Conservation (phyloP, 2,329 filamentous ascomycete species). For the Cucurbitaria berberidis region DNA sequence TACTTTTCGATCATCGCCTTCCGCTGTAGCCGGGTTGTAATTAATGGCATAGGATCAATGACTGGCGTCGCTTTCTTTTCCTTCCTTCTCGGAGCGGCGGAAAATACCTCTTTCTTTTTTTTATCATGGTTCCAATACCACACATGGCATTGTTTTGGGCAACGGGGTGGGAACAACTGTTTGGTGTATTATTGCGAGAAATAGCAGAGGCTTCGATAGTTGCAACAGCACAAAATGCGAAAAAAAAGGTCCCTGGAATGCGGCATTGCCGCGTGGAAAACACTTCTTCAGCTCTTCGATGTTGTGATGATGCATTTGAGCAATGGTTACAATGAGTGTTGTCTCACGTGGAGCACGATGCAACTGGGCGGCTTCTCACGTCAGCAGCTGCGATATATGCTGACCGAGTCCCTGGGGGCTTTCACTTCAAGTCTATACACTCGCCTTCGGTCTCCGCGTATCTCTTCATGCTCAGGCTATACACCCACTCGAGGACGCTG, state of each 20-base stretch:
- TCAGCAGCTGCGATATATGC: too few species aligned
- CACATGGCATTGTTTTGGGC: slow-evolving; percentile 29
- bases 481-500: background rate
- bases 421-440: too few species aligned
- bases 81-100: slow-evolving; percentile 27
- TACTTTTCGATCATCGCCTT: slow-evolving; percentile 35
- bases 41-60: slow-evolving; percentile 48
- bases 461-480: too few species aligned
- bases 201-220: slow-evolving; percentile 26
- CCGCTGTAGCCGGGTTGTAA: slow-evolving; percentile 43
- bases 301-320: background rate
- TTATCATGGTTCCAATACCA: slow-evolving; percentile 34
- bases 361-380: too few species aligned
- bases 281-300: background rate
- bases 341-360: too few species aligned
- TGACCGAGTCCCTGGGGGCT: too few species aligned
- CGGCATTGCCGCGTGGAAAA: slow-evolving; percentile 26
- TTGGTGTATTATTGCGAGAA: slow-evolving; percentile 33
- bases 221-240: slow-evolving; percentile 31
- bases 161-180: slow-evolving; percentile 17
- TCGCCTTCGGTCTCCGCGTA: too few species aligned
- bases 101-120: slow-evolving; percentile 32
- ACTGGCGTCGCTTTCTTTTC: slow-evolving; percentile 33
- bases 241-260: slow-evolving; percentile 33
- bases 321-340: too few species aligned